A percentile compares a stretch with the other conserved stretches of the same genome.
These are phyloP conservation scores for Cenchrus fungigraminus DNA, from an alignment of 176 grass and related monocot genomes.

Conservation along the genomic window DNA sequence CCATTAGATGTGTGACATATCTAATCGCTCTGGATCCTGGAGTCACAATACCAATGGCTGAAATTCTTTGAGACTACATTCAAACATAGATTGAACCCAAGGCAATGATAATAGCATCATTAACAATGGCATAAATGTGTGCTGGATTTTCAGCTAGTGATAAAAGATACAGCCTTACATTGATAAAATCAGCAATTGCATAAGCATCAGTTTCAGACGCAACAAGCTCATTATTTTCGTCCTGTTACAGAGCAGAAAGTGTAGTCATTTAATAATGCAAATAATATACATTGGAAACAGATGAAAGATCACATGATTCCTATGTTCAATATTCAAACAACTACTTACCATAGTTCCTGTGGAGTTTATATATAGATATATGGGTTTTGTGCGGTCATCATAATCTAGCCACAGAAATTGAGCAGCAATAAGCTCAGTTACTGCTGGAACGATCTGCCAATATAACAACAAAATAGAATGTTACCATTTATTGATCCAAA, in stretches of 20 bases:
- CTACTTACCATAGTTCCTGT: constrained; percentile 64
- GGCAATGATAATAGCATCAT: constrained; percentile 3
- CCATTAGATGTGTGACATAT: not conserved
- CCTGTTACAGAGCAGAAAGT: constrained; percentile 50
- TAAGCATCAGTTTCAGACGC: constrained; percentile 81
- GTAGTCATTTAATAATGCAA: constrained; percentile 3
- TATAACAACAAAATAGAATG: constrained; percentile 4
- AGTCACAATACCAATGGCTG: not conserved
- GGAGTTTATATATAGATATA: constrained; percentile 87
- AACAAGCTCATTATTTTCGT: constrained; percentile 75
- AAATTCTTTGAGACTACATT: not conserved
- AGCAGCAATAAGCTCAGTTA: constrained; percentile 87
- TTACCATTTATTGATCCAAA: constrained; percentile 22
- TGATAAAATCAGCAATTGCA: constrained; percentile 78
- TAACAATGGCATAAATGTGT: not conserved
- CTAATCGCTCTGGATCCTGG: not conserved
- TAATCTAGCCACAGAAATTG: constrained; percentile 89
- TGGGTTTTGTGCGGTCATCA: constrained; percentile 80
- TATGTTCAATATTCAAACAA: not conserved
- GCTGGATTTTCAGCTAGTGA: constrained; percentile 18
- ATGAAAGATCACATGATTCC: constrained; percentile 1
- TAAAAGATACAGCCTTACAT: constrained; percentile 55
- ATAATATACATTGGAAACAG: not conserved
- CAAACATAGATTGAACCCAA: not conserved
- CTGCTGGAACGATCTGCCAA: constrained; percentile 57